Percentiles rank a stretch among this genome's conserved stretches.
phyloP scores from a whole-genome alignment of 768 basidiomycete species.

The Calocybe indica region DNA sequence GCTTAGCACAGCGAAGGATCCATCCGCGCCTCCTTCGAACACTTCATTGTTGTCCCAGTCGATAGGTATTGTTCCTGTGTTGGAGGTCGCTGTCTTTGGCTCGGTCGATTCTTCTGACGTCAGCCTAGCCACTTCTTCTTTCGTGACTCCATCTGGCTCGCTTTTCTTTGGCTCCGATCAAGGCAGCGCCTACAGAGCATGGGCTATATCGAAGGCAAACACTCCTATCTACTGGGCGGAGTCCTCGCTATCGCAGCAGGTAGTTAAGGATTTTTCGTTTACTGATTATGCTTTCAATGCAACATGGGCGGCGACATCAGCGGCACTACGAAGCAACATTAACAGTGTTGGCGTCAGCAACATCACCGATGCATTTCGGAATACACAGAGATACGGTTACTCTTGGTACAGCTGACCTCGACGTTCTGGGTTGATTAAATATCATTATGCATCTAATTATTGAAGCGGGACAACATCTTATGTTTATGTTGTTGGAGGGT shows the following conservation, averaged over 20 bases:
- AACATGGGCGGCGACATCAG: constrained; percentile 42
- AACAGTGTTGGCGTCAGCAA: constrained; percentile 31
- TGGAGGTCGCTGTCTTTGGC: constrained; percentile 67
- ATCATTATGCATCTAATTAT: too few species aligned
- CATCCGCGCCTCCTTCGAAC: constrained; percentile 33
- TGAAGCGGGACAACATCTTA: too few species aligned
- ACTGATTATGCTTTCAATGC: constrained; percentile 36
- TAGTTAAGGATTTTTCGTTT: constrained; percentile 46
- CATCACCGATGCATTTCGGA: constrained; percentile 37
- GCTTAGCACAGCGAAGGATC: constrained; percentile 22
- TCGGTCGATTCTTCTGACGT: constrained; percentile 43
- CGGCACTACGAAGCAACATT: constrained; percentile 25
- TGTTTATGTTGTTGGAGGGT: too few species aligned
- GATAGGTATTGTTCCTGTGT: constrained; percentile 39
- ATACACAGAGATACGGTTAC: constrained; percentile 23
- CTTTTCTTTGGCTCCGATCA: constrained; percentile 58
- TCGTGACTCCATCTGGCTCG: constrained; percentile 39
- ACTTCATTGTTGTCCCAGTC: constrained; percentile 32
- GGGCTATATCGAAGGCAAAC: constrained; percentile 40
- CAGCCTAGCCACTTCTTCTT: constrained; percentile 40
- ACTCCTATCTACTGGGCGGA: constrained; percentile 46
- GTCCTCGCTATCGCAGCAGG: constrained; percentile 38
- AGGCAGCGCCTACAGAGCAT: constrained; percentile 42
- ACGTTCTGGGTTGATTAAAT: too few species aligned
- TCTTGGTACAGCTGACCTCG: constrained; percentile 8